Percentiles rank a stretch among this genome's conserved stretches.
These are phyloP conservation scores for Dacryopinax primogenitus DNA, from an alignment of 768 basidiomycete species.

Conservation along the genomic window DNA sequence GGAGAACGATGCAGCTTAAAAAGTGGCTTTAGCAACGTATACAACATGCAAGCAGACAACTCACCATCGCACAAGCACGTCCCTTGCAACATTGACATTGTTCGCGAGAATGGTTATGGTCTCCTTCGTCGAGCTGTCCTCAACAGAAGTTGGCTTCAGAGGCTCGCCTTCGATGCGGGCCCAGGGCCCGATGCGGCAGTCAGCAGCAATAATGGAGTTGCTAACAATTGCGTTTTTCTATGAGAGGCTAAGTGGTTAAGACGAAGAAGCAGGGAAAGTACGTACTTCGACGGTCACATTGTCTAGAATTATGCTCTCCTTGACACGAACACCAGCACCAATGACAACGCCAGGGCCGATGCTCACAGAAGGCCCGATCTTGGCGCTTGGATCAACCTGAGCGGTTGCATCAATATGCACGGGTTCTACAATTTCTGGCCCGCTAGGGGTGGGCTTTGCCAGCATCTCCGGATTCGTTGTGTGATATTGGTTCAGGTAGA, in stretches of 20 bases:
- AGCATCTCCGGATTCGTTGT: slow-evolving; percentile 29
- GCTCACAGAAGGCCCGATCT: slow-evolving; percentile 33
- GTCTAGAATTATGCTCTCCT: slow-evolving; percentile 32
- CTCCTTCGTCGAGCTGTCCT: slow-evolving; percentile 27
- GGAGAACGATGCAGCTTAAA: slow-evolving; percentile 32
- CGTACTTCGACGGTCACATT: slow-evolving; percentile 26
- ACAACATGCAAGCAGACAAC: neutral
- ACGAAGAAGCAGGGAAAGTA: neutral
- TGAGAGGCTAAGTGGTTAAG: neutral
- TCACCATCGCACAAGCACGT: slow-evolving; percentile 28
- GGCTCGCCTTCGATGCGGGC: slow-evolving; percentile 31
- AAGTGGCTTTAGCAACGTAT: neutral
- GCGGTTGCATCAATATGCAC: slow-evolving; percentile 33
- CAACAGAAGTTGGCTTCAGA: slow-evolving; percentile 18
- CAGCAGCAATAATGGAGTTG: slow-evolving; percentile 29
- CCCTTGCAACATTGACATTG: slow-evolving; percentile 31
- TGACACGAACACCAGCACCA: slow-evolving; percentile 29
- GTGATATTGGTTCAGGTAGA: slow-evolving; percentile 30
- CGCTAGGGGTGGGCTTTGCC: slow-evolving; percentile 7
- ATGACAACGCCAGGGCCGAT: slow-evolving; percentile 28
- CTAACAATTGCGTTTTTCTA: slow-evolving; percentile 29
- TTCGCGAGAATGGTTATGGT: slow-evolving; percentile 32
- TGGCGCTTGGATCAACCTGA: slow-evolving; percentile 28
- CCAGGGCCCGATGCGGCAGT: slow-evolving; percentile 34
- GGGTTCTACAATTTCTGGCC: slow-evolving; percentile 27